These are phyloP conservation scores for Auxenochlorella pyrenoidosa DNA, from an alignment of 139 green algal species.

Conservation along the genomic window DNA sequence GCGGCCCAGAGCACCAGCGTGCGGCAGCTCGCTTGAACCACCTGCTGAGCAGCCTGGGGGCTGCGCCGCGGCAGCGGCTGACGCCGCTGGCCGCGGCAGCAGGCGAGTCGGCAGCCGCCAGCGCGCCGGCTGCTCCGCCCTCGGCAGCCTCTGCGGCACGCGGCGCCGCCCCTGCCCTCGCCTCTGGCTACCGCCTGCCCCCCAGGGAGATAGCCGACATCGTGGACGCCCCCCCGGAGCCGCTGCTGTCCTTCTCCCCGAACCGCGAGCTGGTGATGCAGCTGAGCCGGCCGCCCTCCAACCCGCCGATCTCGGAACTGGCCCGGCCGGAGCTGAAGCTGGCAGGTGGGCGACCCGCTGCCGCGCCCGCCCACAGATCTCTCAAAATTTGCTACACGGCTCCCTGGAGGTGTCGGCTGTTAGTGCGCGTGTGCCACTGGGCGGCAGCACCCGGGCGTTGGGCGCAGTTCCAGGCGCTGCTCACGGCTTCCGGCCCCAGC, in stretches of 20 bases:
- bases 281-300: conserved; percentile 74
- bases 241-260: conserved; percentile 91
- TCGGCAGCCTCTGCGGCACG: neutral
- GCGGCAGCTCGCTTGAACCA: neutral
- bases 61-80: neutral
- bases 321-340: conserved; percentile 94
- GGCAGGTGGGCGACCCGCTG: conserved; percentile 58
- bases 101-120: neutral
- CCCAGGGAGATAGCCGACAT: conserved; percentile 89
- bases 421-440: no score
- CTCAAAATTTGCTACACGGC: neutral
- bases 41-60: conserved; percentile 14
- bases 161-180: neutral
- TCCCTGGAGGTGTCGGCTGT: neutral
- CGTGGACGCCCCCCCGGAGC: conserved; percentile 85
- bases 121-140: neutral
- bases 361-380: no score
- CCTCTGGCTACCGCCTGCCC: conserved; percentile 81
- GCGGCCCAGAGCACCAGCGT: conserved; percentile 5
- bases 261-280: conserved; percentile 87
- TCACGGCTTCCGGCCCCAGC: no score
- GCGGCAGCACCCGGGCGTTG: no score
- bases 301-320: conserved; percentile 93
- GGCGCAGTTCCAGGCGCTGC: no score
- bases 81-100: neutral